Evolutionary conservation across 176 grass and related monocot genomes (phyloP), one percentile per base, ranked within the genome.

Genomic region (Oryza glumipatula): DNA sequence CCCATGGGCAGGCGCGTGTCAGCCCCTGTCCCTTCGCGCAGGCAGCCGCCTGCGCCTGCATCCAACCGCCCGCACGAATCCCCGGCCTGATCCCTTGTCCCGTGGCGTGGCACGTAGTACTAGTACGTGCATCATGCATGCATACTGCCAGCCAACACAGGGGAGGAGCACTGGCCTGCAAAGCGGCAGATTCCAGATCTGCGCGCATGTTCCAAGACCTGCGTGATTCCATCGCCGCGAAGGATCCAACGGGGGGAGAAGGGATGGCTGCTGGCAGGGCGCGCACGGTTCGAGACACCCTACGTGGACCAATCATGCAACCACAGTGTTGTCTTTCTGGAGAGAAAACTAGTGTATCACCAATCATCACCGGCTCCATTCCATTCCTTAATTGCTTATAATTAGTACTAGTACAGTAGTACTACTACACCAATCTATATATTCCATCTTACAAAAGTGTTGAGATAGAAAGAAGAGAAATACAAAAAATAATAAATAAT

Each of bases 381-480:
- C 9, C 72, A 70, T 49, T 81, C 28, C 68, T 73, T 46, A 63
- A 23, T 12, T 22, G 19, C 0, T 30, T 4, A 8, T 4, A 8
- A 22, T 15, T 14, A 51, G 32, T 38, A 38, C 6, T 14, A 51
- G 32, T 47, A 78, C 3, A 77, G 30, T 61, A 66, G 4, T 0
- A 36, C 21, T 82, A 38, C 54, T 58, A 23, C 72, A 84, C 14
- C 52, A 46, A 86, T 48, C n/a, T 22, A 65, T 49, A 47, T 24
- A 74, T 54, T 66, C 76, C 54, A 76, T 85, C 74, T 87, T 75
- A 76, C 70, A 70, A 17, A 79, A 73, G 67, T 21, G 16, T 16
- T 24, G 23, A 60, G 16, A 49, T 3, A 52, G 35, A 41, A 8
- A 65, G 2, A 65, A 7, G 17, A 11, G 10, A 6, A 77, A 58